phyloP scores from a whole-genome alignment of 371 early-diverging fungal genomes.

The Actinomortierella wolfii region DNA sequence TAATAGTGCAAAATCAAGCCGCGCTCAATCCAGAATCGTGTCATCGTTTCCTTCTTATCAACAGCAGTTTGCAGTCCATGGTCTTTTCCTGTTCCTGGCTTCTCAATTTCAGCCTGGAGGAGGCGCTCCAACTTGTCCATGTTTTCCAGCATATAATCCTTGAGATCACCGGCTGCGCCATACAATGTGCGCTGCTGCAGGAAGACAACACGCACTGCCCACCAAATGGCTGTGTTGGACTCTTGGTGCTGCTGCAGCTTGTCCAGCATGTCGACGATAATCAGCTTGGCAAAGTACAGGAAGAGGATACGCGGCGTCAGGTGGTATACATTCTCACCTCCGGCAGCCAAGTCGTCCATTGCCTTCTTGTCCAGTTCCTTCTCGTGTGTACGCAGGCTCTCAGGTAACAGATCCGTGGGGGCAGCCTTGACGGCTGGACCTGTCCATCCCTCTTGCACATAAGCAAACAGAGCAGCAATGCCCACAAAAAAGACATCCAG shows the following conservation, averaged over 20 bases:
- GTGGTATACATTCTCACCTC: slow-evolving; percentile 88
- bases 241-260: slow-evolving; percentile 3
- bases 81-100: slow-evolving; percentile 51
- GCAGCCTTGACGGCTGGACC: slow-evolving; percentile 58
- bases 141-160: slow-evolving; percentile 50
- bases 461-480: slow-evolving; percentile 63
- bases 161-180: slow-evolving; percentile 77
- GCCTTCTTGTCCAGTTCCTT: slow-evolving; percentile 46
- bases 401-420: slow-evolving; percentile 47
- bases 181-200: slow-evolving; percentile 88
- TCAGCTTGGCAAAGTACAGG: slow-evolving; percentile 64
- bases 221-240: slow-evolving; percentile 63
- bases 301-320: slow-evolving; percentile 72
- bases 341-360: slow-evolving; percentile 61
- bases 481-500: slow-evolving; percentile 53
- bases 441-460: slow-evolving; percentile 73
- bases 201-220: slow-evolving; percentile 75
- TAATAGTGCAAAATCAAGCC: slow-evolving; percentile 81
- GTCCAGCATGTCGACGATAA: slow-evolving; percentile 62
- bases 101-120: slow-evolving; percentile 12
- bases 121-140: slow-evolving; percentile 31
- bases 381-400: slow-evolving; percentile 21
- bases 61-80: too few species aligned
- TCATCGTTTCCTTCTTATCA: slow-evolving; percentile 34
- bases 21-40: slow-evolving; percentile 72